Conservation (phyloP, 768 basidiomycete genomes). For the Auricularia sp. region DNA sequence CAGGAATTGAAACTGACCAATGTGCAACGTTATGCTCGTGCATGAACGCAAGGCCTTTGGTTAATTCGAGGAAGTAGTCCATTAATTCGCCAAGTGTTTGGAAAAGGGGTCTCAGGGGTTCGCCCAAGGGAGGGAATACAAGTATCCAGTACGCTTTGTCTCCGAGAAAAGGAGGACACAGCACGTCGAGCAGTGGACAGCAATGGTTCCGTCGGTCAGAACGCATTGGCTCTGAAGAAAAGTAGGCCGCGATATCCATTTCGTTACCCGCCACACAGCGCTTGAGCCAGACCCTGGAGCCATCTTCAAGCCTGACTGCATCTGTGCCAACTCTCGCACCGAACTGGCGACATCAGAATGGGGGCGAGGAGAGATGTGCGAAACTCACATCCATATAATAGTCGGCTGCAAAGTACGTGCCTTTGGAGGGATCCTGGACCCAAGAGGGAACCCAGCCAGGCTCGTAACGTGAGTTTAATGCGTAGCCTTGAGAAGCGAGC, state of each 20-base stretch:
- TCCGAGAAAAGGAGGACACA: conserved; percentile 3
- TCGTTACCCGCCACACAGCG: not conserved
- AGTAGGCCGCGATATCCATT: conserved; percentile 8
- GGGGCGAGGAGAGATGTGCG: not conserved
- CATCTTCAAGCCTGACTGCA: conserved; percentile 1
- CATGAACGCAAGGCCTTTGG: not conserved
- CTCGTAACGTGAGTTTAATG: conserved; percentile 9
- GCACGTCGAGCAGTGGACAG: conserved; percentile 12
- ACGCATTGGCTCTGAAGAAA: conserved; percentile 7
- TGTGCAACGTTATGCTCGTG: conserved; percentile 2
- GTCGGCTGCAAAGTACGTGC: not conserved
- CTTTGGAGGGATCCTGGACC: not conserved
- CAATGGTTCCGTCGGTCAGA: conserved; percentile 13
- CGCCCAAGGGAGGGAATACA: conserved; percentile 16
- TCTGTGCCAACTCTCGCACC: not conserved
- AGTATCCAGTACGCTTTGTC: conserved; percentile 4
- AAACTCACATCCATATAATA: not conserved
- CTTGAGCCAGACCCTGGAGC: conserved; percentile 2
- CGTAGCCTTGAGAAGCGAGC: conserved; percentile 10
- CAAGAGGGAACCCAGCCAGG: conserved; percentile 14
- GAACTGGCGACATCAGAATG: not conserved
- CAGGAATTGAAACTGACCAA: not conserved
- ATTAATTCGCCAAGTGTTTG: conserved; percentile 11
- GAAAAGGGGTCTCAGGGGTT: conserved; percentile 10
- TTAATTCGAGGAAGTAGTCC: conserved; percentile 11